phyloP scores from a whole-genome alignment of 352 stramenopile species.

The Plasmopara viticola region DNA sequence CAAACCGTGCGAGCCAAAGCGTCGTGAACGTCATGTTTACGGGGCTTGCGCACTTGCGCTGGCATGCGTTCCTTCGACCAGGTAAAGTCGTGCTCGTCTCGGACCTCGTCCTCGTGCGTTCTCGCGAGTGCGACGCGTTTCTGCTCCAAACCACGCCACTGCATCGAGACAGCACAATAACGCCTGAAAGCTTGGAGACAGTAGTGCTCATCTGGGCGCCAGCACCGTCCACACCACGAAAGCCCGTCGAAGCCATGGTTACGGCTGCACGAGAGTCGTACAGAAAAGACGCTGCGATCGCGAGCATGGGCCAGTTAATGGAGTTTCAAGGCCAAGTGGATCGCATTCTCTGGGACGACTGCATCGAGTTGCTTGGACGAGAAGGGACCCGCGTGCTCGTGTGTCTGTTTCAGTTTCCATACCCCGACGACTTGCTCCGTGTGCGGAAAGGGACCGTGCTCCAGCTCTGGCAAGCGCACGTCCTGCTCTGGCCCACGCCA shows the following conservation, averaged over 20 bases:
- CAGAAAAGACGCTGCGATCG: constrained; percentile 5
- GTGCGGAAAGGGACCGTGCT: constrained; percentile 27
- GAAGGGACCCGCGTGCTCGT: constrained; percentile 21
- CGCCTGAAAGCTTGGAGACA: constrained; percentile 18
- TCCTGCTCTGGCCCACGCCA: constrained; percentile 30
- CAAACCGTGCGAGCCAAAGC: constrained; percentile 11
- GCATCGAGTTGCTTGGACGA: constrained; percentile 26
- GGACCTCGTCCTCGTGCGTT: constrained; percentile 61
- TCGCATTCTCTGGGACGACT: constrained; percentile 37
- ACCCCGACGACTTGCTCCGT: constrained; percentile 20
- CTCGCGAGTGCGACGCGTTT: constrained; percentile 51
- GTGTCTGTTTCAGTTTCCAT: constrained; percentile 36
- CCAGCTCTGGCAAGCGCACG: constrained; percentile 20
- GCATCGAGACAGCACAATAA: not conserved
- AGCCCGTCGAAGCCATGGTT: constrained; percentile 2
- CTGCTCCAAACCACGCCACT: constrained; percentile 40
- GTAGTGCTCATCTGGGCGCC: constrained; percentile 26
- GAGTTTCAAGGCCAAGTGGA: constrained; percentile 30
- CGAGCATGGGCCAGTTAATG: constrained; percentile 19
- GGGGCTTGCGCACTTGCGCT: constrained; percentile 26
- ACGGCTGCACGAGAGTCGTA: constrained; percentile 5
- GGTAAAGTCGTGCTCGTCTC: constrained; percentile 42
- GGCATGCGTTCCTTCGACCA: constrained; percentile 42
- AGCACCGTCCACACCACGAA: not conserved
- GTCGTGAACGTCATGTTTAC: constrained; percentile 50